phyloP scores from a whole-genome alignment of 2,329 filamentous ascomycete genomes.

The Pleurostoma richardsiae region DNA sequence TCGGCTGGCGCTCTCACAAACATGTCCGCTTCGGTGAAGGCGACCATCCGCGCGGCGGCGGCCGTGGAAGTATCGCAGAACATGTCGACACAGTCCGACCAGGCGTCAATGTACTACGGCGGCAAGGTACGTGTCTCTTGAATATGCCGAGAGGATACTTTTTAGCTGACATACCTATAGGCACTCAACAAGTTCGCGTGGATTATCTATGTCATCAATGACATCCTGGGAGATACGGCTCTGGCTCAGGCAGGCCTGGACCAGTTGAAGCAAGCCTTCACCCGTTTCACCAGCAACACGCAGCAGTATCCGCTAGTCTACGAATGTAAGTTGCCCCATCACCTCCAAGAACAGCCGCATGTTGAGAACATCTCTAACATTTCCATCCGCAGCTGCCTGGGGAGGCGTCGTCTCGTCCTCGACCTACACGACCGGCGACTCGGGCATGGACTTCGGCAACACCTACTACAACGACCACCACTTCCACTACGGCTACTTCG shows the following conservation, averaged over 20 bases:
- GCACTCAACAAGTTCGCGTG: conserved; percentile 71
- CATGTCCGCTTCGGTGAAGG: conserved; percentile 50
- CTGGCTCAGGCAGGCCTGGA: conserved; percentile 53
- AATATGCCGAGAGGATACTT: too few species aligned
- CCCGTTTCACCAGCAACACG: conserved; percentile 59
- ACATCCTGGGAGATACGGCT: conserved; percentile 54
- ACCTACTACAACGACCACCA: conserved; percentile 76
- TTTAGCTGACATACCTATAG: conserved; percentile 24
- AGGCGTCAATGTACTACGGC: conserved; percentile 88
- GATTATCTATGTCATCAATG: conserved; percentile 60
- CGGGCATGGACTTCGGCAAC: conserved; percentile 82
- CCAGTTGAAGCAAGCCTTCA: conserved; percentile 62
- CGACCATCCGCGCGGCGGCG: conserved; percentile 56
- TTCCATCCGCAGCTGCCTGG: conserved; percentile 51
- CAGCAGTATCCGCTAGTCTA: conserved; percentile 64
- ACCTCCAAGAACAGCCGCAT: too few species aligned
- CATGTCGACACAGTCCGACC: conserved; percentile 66
- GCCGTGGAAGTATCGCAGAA: conserved; percentile 71
- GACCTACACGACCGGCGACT: conserved; percentile 63
- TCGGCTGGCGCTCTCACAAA: conserved; percentile 35
- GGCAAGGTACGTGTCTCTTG: conserved; percentile 61
- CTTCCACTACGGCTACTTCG: conserved; percentile 83
- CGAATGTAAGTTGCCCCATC: conserved; percentile 41
- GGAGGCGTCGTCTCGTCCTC: conserved; percentile 75
- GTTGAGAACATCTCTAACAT: neutral